Conservation (phyloP, 371 early-diverging fungal species). For the Smittium culicis region DNA sequence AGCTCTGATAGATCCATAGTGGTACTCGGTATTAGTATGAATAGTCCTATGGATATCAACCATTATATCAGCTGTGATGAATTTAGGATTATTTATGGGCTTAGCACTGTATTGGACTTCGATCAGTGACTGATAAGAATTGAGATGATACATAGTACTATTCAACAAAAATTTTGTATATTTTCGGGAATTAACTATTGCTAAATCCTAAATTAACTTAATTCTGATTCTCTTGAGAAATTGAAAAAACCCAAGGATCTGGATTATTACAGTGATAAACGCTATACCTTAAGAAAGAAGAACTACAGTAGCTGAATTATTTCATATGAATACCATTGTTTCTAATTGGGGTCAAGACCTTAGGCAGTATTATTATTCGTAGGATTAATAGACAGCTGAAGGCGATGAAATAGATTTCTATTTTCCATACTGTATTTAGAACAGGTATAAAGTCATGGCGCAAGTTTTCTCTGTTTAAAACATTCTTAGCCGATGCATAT, state of each 20-base stretch:
- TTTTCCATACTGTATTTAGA: conserved; percentile 1
- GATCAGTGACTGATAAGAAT: not conserved
- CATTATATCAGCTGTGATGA: not conserved
- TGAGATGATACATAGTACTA: not conserved
- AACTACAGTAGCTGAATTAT: not conserved
- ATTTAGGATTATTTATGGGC: not conserved
- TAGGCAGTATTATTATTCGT: not conserved
- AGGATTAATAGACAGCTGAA: not conserved
- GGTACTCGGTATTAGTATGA: not conserved
- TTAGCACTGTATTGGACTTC: not conserved
- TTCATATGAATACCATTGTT: not conserved
- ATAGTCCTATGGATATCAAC: not conserved
- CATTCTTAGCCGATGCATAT: not conserved
- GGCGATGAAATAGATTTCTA: not conserved
- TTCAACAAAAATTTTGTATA: not conserved
- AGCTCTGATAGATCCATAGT: not conserved
- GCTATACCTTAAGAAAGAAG: not conserved
- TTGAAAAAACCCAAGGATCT: not conserved
- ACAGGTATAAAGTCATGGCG: not conserved
- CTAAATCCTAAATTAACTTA: not conserved
- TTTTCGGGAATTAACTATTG: not conserved
- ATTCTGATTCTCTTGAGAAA: not conserved
- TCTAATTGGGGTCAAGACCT: not conserved
- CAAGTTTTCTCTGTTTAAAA: not conserved
- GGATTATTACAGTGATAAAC: not conserved